phyloP scores from a whole-genome alignment of 306 rosid genomes.

The Casuarina cunninghamiana region DNA sequence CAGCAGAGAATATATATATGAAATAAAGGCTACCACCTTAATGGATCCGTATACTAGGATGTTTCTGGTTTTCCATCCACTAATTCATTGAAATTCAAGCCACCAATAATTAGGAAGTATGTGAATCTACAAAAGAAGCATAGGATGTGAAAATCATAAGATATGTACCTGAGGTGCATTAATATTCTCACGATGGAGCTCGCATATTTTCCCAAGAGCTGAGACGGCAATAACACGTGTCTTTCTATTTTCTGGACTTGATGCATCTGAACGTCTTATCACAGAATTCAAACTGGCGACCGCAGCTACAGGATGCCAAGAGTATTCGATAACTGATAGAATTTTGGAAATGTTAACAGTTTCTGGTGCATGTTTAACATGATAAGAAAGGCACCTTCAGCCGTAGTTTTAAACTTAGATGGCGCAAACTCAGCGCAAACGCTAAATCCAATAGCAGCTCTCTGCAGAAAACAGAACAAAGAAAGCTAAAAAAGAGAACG shows the following conservation, averaged over 20 bases:
- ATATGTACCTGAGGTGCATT: conserved; percentile 15
- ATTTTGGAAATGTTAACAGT: not conserved
- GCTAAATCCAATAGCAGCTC: conserved; percentile 32
- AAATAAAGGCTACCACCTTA: not conserved
- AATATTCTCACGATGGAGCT: conserved; percentile 17
- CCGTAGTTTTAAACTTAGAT: not conserved
- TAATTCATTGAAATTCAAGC: too few species aligned
- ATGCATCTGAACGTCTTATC: not conserved
- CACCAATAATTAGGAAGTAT: not conserved
- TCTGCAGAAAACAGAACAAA: conserved; percentile 14
- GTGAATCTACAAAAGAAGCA: not conserved
- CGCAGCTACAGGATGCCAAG: conserved; percentile 18
- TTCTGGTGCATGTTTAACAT: conserved; percentile 2
- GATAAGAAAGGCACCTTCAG: conserved; percentile 21
- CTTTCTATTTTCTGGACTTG: not conserved
- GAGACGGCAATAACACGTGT: conserved; percentile 29
- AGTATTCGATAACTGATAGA: not conserved
- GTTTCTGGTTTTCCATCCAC: too few species aligned
- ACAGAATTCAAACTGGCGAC: not conserved
- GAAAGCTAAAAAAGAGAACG: not conserved
- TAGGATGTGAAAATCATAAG: not conserved
- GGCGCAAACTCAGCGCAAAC: conserved; percentile 21
- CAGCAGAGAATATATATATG: not conserved
- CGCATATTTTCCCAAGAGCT: conserved; percentile 34
- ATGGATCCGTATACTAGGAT: too few species aligned